Evolutionary conservation across 2,329 filamentous ascomycete genomes (phyloP), one percentile per base, ranked within the genome.

Genomic region (Fusarium clavum): DNA sequence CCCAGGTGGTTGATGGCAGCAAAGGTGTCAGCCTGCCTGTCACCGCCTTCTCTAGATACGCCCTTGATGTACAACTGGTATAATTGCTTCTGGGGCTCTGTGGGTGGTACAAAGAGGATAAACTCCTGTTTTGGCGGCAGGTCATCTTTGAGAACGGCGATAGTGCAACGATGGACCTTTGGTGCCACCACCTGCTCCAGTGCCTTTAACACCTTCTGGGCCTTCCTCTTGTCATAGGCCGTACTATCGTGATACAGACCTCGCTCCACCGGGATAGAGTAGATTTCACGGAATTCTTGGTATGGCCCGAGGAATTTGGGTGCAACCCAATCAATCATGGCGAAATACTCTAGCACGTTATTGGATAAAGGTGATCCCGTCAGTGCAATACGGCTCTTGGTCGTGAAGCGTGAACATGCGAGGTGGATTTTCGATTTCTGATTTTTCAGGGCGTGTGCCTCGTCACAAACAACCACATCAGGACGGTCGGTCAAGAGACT

Each of bases 301-400:
- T 85, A 79, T 6, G 87, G 84, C 1, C 93, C 94, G 5, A 97
- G 84, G 76, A 93, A 97, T 25, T 88, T 88, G 0, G 92, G 92
- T 3, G 93, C 90, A 53, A 96, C 89, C 93, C 94, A 97, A 68
- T 94, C 87, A 61, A 97, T 91, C 88, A 97, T 93, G n/a, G 90
- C 83, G 75, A 91, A 94, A 75, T 97, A 97, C 73, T 98, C 94
- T 29, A 87, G 83, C 1, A 97, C 88, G 54, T 93, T 92, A 76
- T 97, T 98, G 7, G 92, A 90, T 54, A 98, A 83, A 1, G 94
- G 94, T 0, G 94, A 95, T 1, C 94, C 94, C 1, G 94, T 97
- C 66, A 98, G 83, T 8, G 94, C 94, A 69, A 98, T 92, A 13
- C 94, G 89, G 64, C 86, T 90, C 57, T 83, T 87, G 0, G 94